These are phyloP conservation scores for Jatropha podagrica DNA, from an alignment of 441 rosid species.

Conservation along the genomic window DNA sequence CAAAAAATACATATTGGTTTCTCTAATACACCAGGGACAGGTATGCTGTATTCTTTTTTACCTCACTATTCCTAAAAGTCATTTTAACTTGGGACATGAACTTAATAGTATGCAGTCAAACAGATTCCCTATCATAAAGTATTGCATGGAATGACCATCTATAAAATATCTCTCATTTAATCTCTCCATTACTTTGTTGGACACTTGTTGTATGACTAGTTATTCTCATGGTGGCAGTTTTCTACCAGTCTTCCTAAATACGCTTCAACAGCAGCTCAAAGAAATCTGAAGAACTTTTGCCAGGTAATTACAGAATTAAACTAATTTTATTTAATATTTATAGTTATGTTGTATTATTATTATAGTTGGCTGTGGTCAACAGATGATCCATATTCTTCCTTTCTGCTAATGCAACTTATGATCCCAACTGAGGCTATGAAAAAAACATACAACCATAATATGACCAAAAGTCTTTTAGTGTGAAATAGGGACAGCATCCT, in stretches of 20 bases:
- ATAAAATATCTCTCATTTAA: not conserved
- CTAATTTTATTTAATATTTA: not conserved
- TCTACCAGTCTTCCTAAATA: conserved; percentile 75
- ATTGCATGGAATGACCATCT: not conserved
- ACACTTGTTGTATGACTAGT: conserved; percentile 18
- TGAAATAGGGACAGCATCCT: not conserved
- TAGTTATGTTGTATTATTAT: not conserved
- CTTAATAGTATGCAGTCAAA: conserved; percentile 2
- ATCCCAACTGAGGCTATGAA: not conserved
- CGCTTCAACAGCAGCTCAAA: conserved; percentile 75
- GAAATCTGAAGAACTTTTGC: conserved; percentile 60
- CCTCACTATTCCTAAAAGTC: conserved; percentile 3
- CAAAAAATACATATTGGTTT: conserved; percentile 84
- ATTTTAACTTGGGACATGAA: not conserved
- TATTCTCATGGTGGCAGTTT: conserved; percentile 47
- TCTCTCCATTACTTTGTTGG: conserved; percentile 18
- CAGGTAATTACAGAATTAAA: conserved; percentile 39
- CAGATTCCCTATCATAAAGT: conserved; percentile 7
- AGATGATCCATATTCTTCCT: not conserved
- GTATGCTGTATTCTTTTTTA: conserved; percentile 29
- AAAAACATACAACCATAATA: not conserved
- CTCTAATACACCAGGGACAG: conserved; percentile 86
- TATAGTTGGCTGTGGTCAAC: not conserved
- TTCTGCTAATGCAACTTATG: not conserved
- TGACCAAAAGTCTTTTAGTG: not conserved